Evolutionary conservation across 306 rosid genomes (phyloP).

Genomic region (Gleditsia sinensis): DNA sequence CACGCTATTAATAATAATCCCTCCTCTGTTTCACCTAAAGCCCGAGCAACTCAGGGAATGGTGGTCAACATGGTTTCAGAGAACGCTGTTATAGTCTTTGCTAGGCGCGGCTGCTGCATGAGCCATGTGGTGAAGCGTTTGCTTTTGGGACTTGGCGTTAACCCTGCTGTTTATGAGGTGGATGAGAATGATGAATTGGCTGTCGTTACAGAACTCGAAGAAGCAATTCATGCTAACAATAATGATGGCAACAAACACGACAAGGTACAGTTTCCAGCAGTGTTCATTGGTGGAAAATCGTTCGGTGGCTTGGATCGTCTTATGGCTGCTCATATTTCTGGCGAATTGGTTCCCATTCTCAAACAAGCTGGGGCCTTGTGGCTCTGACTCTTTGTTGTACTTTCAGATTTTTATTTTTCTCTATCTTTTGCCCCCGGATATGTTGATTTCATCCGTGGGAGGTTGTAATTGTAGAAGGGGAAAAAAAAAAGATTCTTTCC

Average conservation of each 20-base stretch:
- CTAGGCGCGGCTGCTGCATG: conserved; percentile 63
- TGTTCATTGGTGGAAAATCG: conserved; percentile 59
- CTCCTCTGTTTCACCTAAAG: conserved; percentile 7
- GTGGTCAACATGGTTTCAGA: conserved; percentile 45
- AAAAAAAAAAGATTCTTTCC: neutral
- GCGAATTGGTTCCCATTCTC: conserved; percentile 65
- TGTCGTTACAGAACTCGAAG: conserved; percentile 39
- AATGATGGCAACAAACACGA: neutral
- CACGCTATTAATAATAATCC: neutral
- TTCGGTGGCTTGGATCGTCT: conserved; percentile 70
- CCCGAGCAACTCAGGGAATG: neutral
- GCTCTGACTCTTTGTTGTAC: conserved; percentile 38
- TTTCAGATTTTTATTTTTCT: neutral
- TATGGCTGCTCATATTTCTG: conserved; percentile 74
- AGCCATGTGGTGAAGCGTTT: conserved; percentile 60
- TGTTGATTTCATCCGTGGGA: too few species aligned
- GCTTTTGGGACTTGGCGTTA: conserved; percentile 59
- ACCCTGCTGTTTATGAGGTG: conserved; percentile 54
- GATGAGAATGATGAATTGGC: conserved; percentile 53
- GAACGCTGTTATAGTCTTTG: conserved; percentile 58
- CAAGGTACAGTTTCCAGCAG: conserved; percentile 52
- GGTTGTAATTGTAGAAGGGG: neutral
- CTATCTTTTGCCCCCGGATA: neutral
- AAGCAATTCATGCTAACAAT: neutral
- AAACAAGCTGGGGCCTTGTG: conserved; percentile 70